phyloP scores from a whole-genome alignment of 108 stramenopile species.

The Skeletonema menzelii region DNA sequence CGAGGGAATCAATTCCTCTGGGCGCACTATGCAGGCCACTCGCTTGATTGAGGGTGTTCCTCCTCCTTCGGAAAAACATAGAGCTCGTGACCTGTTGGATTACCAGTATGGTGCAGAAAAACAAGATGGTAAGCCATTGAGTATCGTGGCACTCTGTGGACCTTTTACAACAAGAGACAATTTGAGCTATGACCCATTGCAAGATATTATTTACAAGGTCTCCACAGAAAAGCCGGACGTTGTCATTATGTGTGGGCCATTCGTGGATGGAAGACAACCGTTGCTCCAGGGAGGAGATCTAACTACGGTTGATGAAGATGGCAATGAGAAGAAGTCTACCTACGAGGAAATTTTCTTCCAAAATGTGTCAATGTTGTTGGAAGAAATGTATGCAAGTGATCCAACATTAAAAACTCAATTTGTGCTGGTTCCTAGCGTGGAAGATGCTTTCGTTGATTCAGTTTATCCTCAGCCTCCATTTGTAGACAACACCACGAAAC shows the following conservation, averaged over 20 bases:
- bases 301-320: constrained; percentile 50
- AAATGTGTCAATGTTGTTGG: constrained; percentile 60
- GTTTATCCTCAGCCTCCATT: constrained; percentile 71
- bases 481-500: not conserved
- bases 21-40: constrained; percentile 75
- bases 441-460: constrained; percentile 91
- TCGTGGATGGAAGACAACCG: constrained; percentile 89
- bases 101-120: constrained; percentile 42
- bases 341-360: constrained; percentile 83
- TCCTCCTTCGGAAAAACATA: constrained; percentile 37
- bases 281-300: constrained; percentile 46
- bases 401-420: constrained; percentile 78
- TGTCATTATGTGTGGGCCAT: constrained; percentile 93
- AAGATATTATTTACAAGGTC: constrained; percentile 79
- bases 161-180: constrained; percentile 91
- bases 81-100: constrained; percentile 52
- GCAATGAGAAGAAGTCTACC: constrained; percentile 55
- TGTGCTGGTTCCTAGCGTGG: constrained; percentile 91
- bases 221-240: constrained; percentile 81
- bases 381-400: constrained; percentile 52
- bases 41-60: constrained; percentile 72
- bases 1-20: constrained; percentile 88
- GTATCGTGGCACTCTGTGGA: constrained; percentile 81
- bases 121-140: constrained; percentile 68
- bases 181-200: constrained; percentile 88